A percentile compares a stretch with the other conserved stretches of the same genome.
phyloP scores from a whole-genome alignment of 768 basidiomycete species.

The Lanmaoa rubissima region DNA sequence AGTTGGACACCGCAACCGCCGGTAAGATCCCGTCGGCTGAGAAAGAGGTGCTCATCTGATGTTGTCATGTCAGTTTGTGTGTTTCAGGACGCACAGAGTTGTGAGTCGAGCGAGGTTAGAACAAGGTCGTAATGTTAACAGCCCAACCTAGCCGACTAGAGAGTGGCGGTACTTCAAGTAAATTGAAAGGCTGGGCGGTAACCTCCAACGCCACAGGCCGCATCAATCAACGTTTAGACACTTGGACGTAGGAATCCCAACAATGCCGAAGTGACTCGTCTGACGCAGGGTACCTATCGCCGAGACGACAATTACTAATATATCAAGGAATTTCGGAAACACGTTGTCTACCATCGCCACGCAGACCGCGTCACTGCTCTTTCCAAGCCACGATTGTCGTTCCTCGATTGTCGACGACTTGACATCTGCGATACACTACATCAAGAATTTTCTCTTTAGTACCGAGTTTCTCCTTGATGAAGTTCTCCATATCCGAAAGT shows the following conservation, averaged over 20 bases:
- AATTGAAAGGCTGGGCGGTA: slow-evolving; percentile 21
- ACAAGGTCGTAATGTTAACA: slow-evolving; percentile 31
- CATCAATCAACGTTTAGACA: slow-evolving; percentile 24
- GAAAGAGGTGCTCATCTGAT: neutral
- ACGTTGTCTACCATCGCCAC: slow-evolving; percentile 12
- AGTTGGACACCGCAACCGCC: neutral
- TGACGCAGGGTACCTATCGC: slow-evolving; percentile 1
- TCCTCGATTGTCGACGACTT: slow-evolving; percentile 52
- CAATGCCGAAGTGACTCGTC: neutral
- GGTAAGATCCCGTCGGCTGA: neutral
- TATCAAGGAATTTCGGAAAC: neutral
- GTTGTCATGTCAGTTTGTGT: slow-evolving; percentile 6
- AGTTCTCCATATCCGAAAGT: slow-evolving; percentile 21
- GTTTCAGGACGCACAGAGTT: slow-evolving; percentile 21
- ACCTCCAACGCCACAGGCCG: slow-evolving; percentile 18
- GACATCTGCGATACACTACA: slow-evolving; percentile 68
- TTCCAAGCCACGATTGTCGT: slow-evolving; percentile 22
- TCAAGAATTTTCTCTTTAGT: slow-evolving; percentile 76
- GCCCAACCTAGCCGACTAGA: slow-evolving; percentile 12
- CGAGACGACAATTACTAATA: slow-evolving; percentile 1
- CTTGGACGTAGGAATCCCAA: neutral
- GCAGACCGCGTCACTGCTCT: slow-evolving; percentile 16
- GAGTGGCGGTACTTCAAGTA: slow-evolving; percentile 18
- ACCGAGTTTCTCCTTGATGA: slow-evolving; percentile 45
- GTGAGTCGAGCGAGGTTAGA: slow-evolving; percentile 2